These are phyloP conservation scores for Excoecaria agallocha DNA, from an alignment of 345 rosid genomes.

Conservation along the genomic window DNA sequence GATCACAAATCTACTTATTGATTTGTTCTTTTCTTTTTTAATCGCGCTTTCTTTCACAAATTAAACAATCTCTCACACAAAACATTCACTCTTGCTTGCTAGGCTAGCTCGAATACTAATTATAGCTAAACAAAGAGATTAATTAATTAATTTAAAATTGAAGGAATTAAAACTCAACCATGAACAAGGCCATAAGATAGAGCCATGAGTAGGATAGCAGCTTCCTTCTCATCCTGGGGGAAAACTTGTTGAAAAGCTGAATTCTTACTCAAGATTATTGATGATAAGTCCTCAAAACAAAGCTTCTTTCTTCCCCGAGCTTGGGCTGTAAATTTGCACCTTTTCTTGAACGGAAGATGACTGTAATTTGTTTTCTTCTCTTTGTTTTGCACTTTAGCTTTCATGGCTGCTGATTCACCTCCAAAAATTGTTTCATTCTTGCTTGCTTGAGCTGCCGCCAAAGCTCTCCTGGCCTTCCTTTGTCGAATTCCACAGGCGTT, in stretches of 20 bases:
- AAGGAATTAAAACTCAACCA: conserved; percentile 30
- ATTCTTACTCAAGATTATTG: conserved; percentile 59
- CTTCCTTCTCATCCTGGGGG: conserved; percentile 97
- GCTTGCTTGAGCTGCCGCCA: conserved; percentile 56
- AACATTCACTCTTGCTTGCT: not conserved
- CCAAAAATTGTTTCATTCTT: conserved; percentile 17
- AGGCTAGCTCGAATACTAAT: conserved; percentile 1
- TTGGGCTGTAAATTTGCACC: conserved; percentile 31
- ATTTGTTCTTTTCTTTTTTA: not conserved
- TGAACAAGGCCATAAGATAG: conserved; percentile 80
- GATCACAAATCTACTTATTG: conserved; percentile 1
- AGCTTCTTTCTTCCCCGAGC: conserved; percentile 35
- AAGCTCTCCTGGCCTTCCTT: conserved; percentile 78
- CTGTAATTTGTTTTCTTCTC: conserved; percentile 31
- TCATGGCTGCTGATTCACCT: conserved; percentile 16
- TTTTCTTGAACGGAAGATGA: conserved; percentile 41
- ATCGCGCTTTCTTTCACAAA: not conserved
- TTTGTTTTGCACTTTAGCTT: conserved; percentile 37
- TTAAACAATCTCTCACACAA: conserved; percentile 4
- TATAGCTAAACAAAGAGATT: conserved; percentile 6
- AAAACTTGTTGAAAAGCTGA: conserved; percentile 70
- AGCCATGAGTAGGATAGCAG: conserved; percentile 93
- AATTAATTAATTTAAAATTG: not conserved
- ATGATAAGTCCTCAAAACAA: conserved; percentile 65
- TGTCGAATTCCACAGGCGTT: conserved; percentile 95